Percentiles rank a stretch among this genome's conserved stretches.
Evolutionary conservation across 2,329 filamentous ascomycete genomes (phyloP).

Genomic region (Blastomyces silverae): DNA sequence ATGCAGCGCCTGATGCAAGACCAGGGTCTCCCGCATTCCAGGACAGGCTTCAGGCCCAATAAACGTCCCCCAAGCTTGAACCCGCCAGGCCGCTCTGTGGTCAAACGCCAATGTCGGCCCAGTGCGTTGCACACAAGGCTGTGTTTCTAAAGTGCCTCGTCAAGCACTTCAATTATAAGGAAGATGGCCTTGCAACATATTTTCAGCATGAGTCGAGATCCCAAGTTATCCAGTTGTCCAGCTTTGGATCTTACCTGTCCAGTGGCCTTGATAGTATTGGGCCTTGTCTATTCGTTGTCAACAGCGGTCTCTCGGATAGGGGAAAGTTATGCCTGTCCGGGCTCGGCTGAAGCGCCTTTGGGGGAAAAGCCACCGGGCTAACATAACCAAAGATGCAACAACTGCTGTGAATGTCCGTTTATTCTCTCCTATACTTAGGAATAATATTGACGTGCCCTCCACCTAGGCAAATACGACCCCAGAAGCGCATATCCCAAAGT

Average conservation of each 20-base stretch:
- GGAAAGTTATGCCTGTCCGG: neutral
- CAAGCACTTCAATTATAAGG: neutral
- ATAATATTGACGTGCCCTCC: neutral
- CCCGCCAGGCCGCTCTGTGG: neutral
- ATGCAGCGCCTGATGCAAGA: neutral
- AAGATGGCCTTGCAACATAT: neutral
- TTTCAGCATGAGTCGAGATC: neutral
- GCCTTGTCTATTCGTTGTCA: neutral
- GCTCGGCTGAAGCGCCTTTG: neutral
- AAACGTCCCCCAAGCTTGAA: neutral
- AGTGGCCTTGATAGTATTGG: neutral
- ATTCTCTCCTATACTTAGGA: neutral
- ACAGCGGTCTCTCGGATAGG: neutral
- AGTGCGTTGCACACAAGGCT: neutral
- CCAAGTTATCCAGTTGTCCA: neutral
- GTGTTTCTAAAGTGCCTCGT: neutral
- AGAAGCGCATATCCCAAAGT: neutral
- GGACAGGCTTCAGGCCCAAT: neutral
- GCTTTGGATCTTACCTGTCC: neutral
- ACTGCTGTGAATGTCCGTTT: neutral
- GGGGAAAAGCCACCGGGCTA: neutral
- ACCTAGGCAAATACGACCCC: neutral
- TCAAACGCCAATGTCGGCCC: neutral
- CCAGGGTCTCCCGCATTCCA: neutral
- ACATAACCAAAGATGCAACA: neutral